Evolutionary conservation across 257 asterid species (phyloP).

Genomic region (Solanum arcanum): DNA sequence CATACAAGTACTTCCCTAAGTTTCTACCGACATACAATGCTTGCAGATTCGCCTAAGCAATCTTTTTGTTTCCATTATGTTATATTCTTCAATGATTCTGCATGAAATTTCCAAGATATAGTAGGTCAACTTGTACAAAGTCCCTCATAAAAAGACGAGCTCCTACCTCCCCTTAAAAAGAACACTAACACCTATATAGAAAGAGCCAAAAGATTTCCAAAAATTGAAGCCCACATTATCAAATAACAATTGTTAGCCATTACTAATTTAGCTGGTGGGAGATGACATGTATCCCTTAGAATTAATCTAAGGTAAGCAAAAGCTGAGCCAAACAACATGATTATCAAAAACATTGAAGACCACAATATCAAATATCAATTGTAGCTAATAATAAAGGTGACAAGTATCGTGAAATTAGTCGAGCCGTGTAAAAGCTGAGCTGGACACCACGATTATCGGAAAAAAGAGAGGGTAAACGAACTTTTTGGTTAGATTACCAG

Average conservation of each 20-base stretch:
- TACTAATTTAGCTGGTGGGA: background rate
- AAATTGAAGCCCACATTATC: background rate
- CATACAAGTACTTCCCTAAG: background rate
- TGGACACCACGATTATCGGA: background rate
- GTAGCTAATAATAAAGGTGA: background rate
- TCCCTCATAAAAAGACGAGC: background rate
- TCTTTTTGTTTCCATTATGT: background rate
- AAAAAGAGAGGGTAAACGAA: background rate
- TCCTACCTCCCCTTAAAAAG: background rate
- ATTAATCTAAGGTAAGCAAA: background rate
- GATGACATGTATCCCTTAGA: background rate
- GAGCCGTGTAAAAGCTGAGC: background rate
- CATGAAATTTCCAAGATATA: background rate
- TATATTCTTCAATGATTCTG: background rate
- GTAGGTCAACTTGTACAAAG: background rate
- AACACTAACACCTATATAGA: background rate
- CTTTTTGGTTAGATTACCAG: slow-evolving; percentile 18
- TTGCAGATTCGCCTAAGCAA: background rate
- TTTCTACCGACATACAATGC: background rate
- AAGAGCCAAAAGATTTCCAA: background rate
- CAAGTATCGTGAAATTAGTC: background rate
- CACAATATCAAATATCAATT: background rate
- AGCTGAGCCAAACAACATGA: background rate
- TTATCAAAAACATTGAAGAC: background rate
- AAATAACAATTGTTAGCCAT: background rate